A percentile compares a stretch with the other conserved stretches of the same genome.
phyloP scores from a whole-genome alignment of 495 filamentous ascomycete species.

The Pseudevernia furfuracea region DNA sequence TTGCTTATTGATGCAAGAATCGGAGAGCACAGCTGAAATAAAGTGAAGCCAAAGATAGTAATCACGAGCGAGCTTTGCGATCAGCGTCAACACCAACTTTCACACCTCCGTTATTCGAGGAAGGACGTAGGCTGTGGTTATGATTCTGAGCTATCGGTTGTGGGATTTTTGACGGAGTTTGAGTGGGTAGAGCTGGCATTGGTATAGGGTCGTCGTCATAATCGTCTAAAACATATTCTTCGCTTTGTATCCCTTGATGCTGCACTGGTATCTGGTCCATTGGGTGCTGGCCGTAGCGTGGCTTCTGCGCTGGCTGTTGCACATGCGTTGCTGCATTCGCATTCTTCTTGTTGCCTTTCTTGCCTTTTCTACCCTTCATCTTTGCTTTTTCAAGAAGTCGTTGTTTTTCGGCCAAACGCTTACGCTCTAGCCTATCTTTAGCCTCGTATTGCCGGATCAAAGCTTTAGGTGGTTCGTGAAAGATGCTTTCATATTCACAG shows the following conservation, averaged over 20 bases:
- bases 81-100: neutral
- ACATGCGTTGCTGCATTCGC: conserved; percentile 27
- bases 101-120: conserved; percentile 10
- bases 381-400: conserved; percentile 88
- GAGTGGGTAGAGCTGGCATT: conserved; percentile 33
- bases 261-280: conserved; percentile 39
- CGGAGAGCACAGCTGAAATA: neutral
- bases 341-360: conserved; percentile 62
- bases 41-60: neutral
- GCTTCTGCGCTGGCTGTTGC: conserved; percentile 34
- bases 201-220: conserved; percentile 48
- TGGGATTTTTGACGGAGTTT: conserved; percentile 24
- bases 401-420: conserved; percentile 71
- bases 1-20: neutral
- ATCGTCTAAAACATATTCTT: conserved; percentile 48
- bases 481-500: conserved; percentile 82
- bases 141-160: conserved; percentile 19
- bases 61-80: neutral
- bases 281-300: conserved; percentile 40
- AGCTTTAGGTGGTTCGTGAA: conserved; percentile 72
- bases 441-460: conserved; percentile 88
- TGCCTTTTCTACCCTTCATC: conserved; percentile 82
- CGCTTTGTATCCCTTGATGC: conserved; percentile 42
- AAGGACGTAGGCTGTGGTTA: conserved; percentile 13
- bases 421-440: conserved; percentile 80